phyloP scores from a whole-genome alignment of 129 eudicot species.

The Escallonia herrerae region DNA sequence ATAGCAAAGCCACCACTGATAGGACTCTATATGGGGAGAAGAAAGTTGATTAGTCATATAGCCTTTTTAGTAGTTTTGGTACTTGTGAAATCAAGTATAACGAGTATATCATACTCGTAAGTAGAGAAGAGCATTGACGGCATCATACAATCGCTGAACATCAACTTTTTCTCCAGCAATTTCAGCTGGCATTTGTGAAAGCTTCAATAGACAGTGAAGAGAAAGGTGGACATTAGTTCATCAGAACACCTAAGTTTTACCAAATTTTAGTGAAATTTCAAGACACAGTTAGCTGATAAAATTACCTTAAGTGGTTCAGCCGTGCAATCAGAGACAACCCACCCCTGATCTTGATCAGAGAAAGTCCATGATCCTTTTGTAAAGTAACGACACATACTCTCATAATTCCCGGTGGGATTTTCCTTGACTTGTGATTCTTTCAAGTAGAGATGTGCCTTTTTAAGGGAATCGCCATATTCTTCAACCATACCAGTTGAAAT shows the following conservation, averaged over 20 bases:
- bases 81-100: neutral
- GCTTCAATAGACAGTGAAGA: constrained; percentile 41
- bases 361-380: constrained; percentile 77
- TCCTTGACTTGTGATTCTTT: constrained; percentile 60
- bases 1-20: constrained; percentile 54
- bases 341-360: constrained; percentile 67
- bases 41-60: neutral
- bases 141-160: constrained; percentile 37
- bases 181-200: constrained; percentile 50
- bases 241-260: neutral
- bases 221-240: neutral
- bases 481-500: constrained; percentile 55
- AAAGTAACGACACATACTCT: constrained; percentile 46
- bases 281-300: neutral
- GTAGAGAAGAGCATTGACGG: constrained; percentile 42
- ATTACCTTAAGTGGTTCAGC: constrained; percentile 51
- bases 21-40: constrained; percentile 22
- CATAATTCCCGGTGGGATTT: constrained; percentile 43
- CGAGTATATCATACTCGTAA: constrained; percentile 28
- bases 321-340: constrained; percentile 70
- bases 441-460: constrained; percentile 43
- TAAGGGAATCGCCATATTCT: constrained; percentile 71
- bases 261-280: neutral
- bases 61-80: neutral
- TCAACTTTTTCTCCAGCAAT: constrained; percentile 40